A percentile compares a stretch with the other conserved stretches of the same genome.
These are phyloP conservation scores for Ophiocordyceps camponoti-leonardi DNA, from an alignment of 2,329 filamentous ascomycete species.

Conservation along the genomic window DNA sequence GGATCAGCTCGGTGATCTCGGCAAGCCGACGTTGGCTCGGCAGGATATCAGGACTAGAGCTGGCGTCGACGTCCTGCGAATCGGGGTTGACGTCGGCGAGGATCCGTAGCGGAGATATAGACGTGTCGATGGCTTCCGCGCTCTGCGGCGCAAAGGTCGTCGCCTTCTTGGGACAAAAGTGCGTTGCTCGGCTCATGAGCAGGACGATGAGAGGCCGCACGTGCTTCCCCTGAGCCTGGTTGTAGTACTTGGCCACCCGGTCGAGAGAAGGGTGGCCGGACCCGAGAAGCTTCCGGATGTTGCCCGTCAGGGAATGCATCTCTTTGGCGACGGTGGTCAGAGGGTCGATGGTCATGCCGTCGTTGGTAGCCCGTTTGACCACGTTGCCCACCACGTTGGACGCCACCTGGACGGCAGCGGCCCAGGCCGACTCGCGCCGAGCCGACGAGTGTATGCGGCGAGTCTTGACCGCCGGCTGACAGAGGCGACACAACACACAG, in stretches of 20 bases:
- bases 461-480: conserved; percentile 12
- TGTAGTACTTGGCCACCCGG: conserved; percentile 95
- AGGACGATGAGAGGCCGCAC: conserved; percentile 87
- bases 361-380: conserved; percentile 42
- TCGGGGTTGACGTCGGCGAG: conserved; percentile 71
- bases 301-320: conserved; percentile 88
- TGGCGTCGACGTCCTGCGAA: conserved; percentile 14
- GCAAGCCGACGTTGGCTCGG: conserved; percentile 86
- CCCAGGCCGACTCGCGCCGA: conserved; percentile 47
- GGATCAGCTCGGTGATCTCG: conserved; percentile 94
- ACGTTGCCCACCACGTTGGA: conserved; percentile 56
- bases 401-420: conserved; percentile 53
- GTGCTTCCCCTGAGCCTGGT: conserved; percentile 90
- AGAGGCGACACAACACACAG: conserved; percentile 14
- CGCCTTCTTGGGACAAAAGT: conserved; percentile 48
- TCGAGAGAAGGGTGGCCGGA: conserved; percentile 91
- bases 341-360: conserved; percentile 65
- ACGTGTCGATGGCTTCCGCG: conserved; percentile 29
- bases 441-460: conserved; percentile 25
- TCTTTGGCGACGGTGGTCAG: conserved; percentile 84
- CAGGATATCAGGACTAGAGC: conserved; percentile 49
- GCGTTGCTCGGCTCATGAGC: conserved; percentile 87
- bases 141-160: conserved; percentile 22
- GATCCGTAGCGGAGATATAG: conserved; percentile 36
- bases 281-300: conserved; percentile 82